Base-by-base conservation (phyloP, 2,329 filamentous ascomycete genomes). In the Corynespora cassiicola region DNA sequence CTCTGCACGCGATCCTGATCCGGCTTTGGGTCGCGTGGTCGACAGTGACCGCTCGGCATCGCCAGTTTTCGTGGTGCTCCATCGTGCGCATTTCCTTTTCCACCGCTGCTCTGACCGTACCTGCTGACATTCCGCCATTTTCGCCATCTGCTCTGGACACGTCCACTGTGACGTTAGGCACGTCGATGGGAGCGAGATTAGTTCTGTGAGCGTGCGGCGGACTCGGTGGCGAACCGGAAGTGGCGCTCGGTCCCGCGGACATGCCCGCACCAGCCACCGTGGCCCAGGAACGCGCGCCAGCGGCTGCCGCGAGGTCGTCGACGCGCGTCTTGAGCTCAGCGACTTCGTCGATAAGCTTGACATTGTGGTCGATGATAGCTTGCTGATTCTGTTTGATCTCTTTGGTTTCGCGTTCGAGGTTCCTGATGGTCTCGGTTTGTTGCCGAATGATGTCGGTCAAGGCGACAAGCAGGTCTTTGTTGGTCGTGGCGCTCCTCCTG, bases 41-140 rank as follows among this genome's bases (percentile, higher is more conserved):
- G 35, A 43, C 34, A 25, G 40, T 43, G 5, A 43, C 40, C 7
- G 40, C 34, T 12, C 40, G 29, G 29, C 40, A 39, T 39, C 35
- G 40, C 40, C 35, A 43, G 34, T 43, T 39, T 19, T 23, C 27
- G 10, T 19, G 22, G 34, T 43, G 26, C 19, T 34, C 40, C 10
- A 26, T 34, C n/a, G 30, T 31, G 19, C 36, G 36, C 8, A 38
- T 31, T 35, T 38, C 26, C 15, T 15, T 29, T 14, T 29, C 26
- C 8, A 29, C 26, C 15, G 26, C 26, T 9, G 26, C 14, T 29
- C 26, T 29, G 14, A 29, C 26, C 26, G 26, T 29, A 14, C 26
- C 15, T 29, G 26, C 26, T 14, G 34, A 43, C 30, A 43, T 20
- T 34, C 40, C 19, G 24, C 31, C 24, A 34, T 39, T 39, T 39